These are phyloP conservation scores for Coemansia sp. DNA, from an alignment of 192 early-diverging fungal genomes.

Conservation along the genomic window DNA sequence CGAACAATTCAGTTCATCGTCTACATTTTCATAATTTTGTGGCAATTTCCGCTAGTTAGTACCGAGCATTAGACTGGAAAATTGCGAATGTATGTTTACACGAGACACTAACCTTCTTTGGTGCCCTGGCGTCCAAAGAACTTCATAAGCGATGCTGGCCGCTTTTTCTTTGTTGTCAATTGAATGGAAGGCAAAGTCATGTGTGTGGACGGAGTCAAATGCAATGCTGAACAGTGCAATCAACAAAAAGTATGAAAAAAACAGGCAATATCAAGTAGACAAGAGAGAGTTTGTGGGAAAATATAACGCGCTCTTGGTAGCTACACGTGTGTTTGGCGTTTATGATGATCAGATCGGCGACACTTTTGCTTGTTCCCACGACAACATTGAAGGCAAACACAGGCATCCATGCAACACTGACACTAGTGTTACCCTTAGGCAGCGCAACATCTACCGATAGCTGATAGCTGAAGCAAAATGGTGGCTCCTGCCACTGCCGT, in stretches of 20 bases:
- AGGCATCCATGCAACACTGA: too few relatives aligned
- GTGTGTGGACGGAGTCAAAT: not conserved
- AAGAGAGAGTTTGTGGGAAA: not conserved
- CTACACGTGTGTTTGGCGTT: not conserved
- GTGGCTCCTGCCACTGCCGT: not conserved
- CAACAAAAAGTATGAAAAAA: not conserved
- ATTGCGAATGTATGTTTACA: not conserved
- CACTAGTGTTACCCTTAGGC: too few relatives aligned
- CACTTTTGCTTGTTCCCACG: not conserved
- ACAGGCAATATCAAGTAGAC: too few relatives aligned
- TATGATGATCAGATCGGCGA: not conserved
- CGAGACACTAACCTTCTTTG: slow-evolving; percentile 14
- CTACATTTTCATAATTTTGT: not conserved
- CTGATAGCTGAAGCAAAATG: not conserved
- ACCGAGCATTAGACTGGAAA: not conserved
- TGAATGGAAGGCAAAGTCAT: not conserved
- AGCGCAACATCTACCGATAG: too few relatives aligned
- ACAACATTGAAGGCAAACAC: not conserved
- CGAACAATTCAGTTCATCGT: not conserved
- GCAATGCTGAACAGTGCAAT: not conserved
- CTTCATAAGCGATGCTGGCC: slow-evolving; percentile 27
- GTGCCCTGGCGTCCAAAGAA: slow-evolving; percentile 27
- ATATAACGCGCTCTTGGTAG: not conserved
- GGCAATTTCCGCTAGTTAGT: not conserved
- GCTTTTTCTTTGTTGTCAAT: slow-evolving; percentile 14